These are phyloP conservation scores for Alternaria angustiovoidea DNA, from an alignment of 2,329 filamentous ascomycete genomes.

Conservation along the genomic window DNA sequence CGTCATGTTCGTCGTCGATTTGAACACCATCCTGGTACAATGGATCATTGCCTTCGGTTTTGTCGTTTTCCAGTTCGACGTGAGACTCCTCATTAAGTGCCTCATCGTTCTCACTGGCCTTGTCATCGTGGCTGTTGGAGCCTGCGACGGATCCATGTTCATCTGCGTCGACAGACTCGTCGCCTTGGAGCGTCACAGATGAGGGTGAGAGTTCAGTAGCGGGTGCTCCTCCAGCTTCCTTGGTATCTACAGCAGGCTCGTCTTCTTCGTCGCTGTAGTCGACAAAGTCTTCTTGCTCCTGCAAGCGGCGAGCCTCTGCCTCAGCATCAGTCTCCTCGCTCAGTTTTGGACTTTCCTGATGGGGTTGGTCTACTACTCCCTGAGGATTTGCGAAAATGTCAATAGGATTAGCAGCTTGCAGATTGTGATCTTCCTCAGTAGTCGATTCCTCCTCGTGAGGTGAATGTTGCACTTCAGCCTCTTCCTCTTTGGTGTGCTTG, in stretches of 20 bases:
- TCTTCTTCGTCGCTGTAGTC: slow-evolving; percentile 59
- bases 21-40: slow-evolving; percentile 30
- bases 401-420: slow-evolving; percentile 3
- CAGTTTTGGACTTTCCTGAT: not conserved
- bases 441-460: slow-evolving; percentile 1
- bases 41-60: slow-evolving; percentile 21
- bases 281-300: slow-evolving; percentile 54
- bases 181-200: slow-evolving; percentile 47
- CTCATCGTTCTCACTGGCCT: slow-evolving; percentile 10
- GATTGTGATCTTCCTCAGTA: not conserved
- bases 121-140: slow-evolving; percentile 4
- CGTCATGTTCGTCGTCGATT: slow-evolving; percentile 19
- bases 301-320: slow-evolving; percentile 23
- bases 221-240: slow-evolving; percentile 15
- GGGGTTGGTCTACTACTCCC: slow-evolving; percentile 1
- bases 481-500: slow-evolving; percentile 1
- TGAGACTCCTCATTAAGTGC: slow-evolving; percentile 1
- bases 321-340: slow-evolving; percentile 6
- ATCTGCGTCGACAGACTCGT: slow-evolving; percentile 30
- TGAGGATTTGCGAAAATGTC: slow-evolving; percentile 2
- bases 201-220: slow-evolving; percentile 32
- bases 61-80: slow-evolving; percentile 12
- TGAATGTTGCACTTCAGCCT: not conserved
- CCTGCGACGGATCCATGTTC: slow-evolving; percentile 8
- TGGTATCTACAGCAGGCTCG: slow-evolving; percentile 22